Evolutionary conservation across 2,329 filamentous ascomycete genomes (phyloP).

Genomic region (Cladosporium colombiae): DNA sequence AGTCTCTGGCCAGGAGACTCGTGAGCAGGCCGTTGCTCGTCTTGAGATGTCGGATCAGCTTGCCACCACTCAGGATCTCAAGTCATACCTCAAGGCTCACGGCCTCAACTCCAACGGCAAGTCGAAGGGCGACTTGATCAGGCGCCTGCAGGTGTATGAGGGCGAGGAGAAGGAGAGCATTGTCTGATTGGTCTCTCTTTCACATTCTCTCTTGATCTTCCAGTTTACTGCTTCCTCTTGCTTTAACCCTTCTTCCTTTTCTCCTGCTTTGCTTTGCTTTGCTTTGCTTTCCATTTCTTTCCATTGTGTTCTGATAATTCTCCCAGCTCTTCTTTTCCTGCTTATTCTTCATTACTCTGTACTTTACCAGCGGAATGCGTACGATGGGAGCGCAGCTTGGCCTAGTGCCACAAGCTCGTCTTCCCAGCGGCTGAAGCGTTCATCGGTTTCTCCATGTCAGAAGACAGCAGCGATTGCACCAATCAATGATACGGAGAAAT

Average conservation of each 20-base stretch:
- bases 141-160: conserved; percentile 32
- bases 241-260: neutral
- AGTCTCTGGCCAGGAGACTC: conserved; percentile 26
- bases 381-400: neutral
- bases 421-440: neutral
- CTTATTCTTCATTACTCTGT: neutral
- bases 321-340: neutral
- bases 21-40: conserved; percentile 34
- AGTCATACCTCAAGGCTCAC: conserved; percentile 23
- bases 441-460: neutral
- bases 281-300: neutral
- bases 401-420: neutral
- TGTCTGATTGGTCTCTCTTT: neutral
- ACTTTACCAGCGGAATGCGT: neutral
- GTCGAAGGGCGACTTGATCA: conserved; percentile 27
- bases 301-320: no score
- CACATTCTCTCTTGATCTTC: neutral
- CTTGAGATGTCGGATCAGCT: conserved; percentile 26
- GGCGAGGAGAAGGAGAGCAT: conserved; percentile 1
- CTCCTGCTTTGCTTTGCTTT: neutral
- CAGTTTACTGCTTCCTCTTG: neutral
- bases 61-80: conserved; percentile 24
- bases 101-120: conserved; percentile 27
- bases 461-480: neutral
- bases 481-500: neutral